Evolutionary conservation across 2,329 filamentous ascomycete species (phyloP), one percentile per base, ranked within the genome.

Genomic region (Colletotrichum godetiae): DNA sequence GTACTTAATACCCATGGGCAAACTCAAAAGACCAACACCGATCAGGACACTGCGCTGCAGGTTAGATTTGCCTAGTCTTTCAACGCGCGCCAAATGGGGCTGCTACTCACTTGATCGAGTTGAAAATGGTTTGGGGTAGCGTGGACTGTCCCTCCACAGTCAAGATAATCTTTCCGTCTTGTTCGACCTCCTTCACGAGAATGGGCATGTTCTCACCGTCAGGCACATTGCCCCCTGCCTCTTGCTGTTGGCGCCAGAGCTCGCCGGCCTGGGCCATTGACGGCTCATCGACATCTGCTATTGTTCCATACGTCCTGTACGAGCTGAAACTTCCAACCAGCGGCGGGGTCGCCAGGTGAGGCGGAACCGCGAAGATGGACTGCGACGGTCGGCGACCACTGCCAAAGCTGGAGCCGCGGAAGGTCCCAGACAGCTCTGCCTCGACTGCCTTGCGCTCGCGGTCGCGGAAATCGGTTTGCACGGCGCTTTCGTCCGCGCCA

Each of bases 101-200:
- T 31, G 19, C 35, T 5, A 76, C 82, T 74, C 76, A 86, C 84
- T 98, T 98, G 80, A 96, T 96, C 3, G 95, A 97, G 83, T 99
- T 99, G 87, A 98, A 97, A 75, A 98, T 90, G 7, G 96, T 98
- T 84, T 98, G 96, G 0, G 95, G 95, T 19, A 98, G 87, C 1
- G 96, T 99, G n/a, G 95, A 97, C 84, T 97, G 95, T 52, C 96
- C 96, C 74, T 97, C 93, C 2, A 98, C 92, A 2, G 96, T 90
- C 77, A 96, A 90, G 68, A 98, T 91, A 60, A 96, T 90, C 79
- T 93, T 95, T 55, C 97, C 95, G 76, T 97, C 95, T 78, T 97
- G 94, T 80, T 97, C 94, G 13, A 98, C 89, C 81, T 95, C 93
- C 84, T 95, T 96, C 66, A 98, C 92, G n/a, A 98, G 85, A 68